Percentiles rank a stretch among this genome's conserved stretches.
These are phyloP conservation scores for Bondarzewia mesenterica DNA, from an alignment of 1,284 basidiomycete genomes.

Conservation along the genomic window DNA sequence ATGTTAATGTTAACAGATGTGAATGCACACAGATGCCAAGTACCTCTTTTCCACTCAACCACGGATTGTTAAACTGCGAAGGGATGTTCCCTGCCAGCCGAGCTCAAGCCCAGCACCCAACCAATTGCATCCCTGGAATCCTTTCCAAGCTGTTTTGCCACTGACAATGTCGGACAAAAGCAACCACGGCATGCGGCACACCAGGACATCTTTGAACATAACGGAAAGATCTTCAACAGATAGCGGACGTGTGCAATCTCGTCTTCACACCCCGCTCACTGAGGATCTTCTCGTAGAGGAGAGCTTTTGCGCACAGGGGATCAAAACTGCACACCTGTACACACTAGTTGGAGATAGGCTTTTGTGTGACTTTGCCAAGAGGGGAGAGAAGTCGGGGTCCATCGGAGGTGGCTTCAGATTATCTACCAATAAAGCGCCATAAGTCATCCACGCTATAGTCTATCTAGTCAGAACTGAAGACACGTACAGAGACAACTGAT, in stretches of 20 bases:
- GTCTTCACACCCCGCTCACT: background rate
- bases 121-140: background rate
- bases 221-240: background rate
- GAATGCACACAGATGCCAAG: no score
- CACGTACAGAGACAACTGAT: no score
- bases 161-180: background rate
- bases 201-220: background rate
- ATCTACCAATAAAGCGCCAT: background rate
- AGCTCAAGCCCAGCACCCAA: background rate
- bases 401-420: no score
- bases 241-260: background rate
- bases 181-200: background rate
- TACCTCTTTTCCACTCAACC: no score
- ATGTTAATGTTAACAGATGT: no score
- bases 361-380: background rate
- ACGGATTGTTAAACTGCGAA: no score
- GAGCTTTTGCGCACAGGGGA: background rate
- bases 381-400: background rate
- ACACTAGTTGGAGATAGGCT: background rate
- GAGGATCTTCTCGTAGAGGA: constrained; percentile 1
- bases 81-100: no score
- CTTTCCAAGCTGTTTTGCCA: background rate
- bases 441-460: background rate
- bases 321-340: background rate
- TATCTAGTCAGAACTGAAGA: no score